Evolutionary conservation across 2,329 filamentous ascomycete genomes (phyloP).

Genomic region (Fusarium miscanthi): DNA sequence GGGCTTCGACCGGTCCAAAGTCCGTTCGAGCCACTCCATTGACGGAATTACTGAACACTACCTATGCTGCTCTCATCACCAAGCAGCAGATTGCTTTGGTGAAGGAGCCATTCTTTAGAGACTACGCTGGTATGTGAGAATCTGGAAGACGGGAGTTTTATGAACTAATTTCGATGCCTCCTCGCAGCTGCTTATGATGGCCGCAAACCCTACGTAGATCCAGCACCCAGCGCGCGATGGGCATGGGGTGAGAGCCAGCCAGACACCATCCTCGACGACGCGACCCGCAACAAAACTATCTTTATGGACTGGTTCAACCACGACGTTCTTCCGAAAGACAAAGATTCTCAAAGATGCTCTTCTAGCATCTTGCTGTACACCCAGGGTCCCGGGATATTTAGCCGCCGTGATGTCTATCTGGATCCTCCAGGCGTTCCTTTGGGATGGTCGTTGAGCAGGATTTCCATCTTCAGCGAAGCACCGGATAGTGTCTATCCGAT

Average conservation of each 20-base stretch:
- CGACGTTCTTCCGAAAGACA: neutral
- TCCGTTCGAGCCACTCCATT: neutral
- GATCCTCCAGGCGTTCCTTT: neutral
- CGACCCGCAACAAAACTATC: neutral
- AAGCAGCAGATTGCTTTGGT: neutral
- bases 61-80: neutral
- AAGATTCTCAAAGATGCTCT: neutral
- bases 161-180: neutral
- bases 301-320: slow-evolving; percentile 1
- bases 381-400: neutral
- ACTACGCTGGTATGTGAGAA: neutral
- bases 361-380: neutral
- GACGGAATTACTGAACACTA: neutral
- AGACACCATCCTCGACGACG: neutral
- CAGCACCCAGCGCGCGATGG: neutral
- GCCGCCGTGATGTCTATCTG: neutral
- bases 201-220: neutral
- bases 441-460: neutral
- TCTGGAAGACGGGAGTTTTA: too few relatives aligned
- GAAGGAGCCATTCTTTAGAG: neutral
- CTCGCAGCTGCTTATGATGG: neutral
- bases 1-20: neutral
- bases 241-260: neutral
- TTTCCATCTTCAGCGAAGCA: neutral
- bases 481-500: neutral